Percentiles rank a stretch among this genome's conserved stretches.
phyloP scores from a whole-genome alignment of 2,329 filamentous ascomycete genomes.

The Colletotrichum costaricense region DNA sequence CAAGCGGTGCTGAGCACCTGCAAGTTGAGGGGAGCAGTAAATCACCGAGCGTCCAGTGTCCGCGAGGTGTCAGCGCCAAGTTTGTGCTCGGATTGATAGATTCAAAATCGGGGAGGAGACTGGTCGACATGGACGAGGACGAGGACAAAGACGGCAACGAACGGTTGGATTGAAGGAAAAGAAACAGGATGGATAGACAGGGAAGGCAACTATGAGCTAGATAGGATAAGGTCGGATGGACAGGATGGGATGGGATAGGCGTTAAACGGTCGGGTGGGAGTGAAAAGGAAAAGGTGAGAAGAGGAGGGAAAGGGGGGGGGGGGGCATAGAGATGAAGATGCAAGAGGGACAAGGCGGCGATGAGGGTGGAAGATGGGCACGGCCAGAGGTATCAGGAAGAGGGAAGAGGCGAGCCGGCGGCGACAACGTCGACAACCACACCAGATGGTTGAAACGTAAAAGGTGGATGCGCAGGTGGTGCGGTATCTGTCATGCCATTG shows the following conservation, averaged over 20 bases:
- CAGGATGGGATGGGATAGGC: neutral
- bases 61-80: constrained; percentile 15
- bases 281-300: neutral
- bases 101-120: neutral
- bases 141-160: neutral
- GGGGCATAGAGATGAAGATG: neutral
- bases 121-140: neutral
- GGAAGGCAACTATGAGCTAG: neutral
- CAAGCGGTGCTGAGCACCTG: constrained; percentile 12
- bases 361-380: neutral
- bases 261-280: neutral
- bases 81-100: neutral
- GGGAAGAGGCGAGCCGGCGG: neutral
- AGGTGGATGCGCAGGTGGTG: neutral
- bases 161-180: neutral
- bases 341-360: constrained; percentile 11
- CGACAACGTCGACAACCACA: neutral
- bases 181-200: neutral
- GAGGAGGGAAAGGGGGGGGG: neutral
- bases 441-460: neutral
- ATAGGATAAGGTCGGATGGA: neutral
- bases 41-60: neutral
- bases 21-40: neutral
- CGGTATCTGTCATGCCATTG: neutral
- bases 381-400: neutral